phyloP scores from a whole-genome alignment of 2,329 filamentous ascomycete genomes.

The Apiospora koreana region DNA sequence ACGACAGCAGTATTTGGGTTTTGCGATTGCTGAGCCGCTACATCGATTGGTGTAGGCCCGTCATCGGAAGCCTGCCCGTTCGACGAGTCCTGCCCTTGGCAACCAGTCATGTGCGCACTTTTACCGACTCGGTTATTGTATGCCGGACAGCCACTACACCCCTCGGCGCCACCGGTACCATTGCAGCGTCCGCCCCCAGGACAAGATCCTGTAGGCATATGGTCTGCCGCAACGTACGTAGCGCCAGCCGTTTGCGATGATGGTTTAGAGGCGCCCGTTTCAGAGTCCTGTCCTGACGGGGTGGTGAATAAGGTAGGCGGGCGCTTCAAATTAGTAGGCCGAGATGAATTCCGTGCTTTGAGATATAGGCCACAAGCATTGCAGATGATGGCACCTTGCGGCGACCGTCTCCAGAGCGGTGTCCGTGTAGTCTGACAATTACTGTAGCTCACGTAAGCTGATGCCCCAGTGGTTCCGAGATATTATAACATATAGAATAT shows the following conservation, averaged over 20 bases:
- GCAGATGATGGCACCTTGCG: conserved; percentile 91
- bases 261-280: conserved; percentile 38
- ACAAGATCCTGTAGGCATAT: conserved; percentile 80
- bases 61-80: conserved; percentile 39
- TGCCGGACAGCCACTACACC: conserved; percentile 92
- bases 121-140: conserved; percentile 97
- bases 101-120: conserved; percentile 74
- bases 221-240: conserved; percentile 77
- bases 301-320: conserved; percentile 56
- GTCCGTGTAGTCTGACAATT: conserved; percentile 95
- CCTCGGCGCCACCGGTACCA: conserved; percentile 91
- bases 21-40: conserved; percentile 45
- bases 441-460: conserved; percentile 49
- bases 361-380: conserved; percentile 96
- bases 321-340: conserved; percentile 88
- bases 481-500: neutral
- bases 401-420: conserved; percentile 91
- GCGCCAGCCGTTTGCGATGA: conserved; percentile 50
- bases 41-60: conserved; percentile 47
- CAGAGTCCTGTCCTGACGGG: conserved; percentile 42
- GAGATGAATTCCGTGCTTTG: conserved; percentile 88
- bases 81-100: conserved; percentile 46
- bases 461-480: neutral
- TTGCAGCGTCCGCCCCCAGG: conserved; percentile 95
- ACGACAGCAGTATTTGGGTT: conserved; percentile 62